phyloP scores from a whole-genome alignment of 495 filamentous ascomycete genomes.

The Sordaria brevicollis region DNA sequence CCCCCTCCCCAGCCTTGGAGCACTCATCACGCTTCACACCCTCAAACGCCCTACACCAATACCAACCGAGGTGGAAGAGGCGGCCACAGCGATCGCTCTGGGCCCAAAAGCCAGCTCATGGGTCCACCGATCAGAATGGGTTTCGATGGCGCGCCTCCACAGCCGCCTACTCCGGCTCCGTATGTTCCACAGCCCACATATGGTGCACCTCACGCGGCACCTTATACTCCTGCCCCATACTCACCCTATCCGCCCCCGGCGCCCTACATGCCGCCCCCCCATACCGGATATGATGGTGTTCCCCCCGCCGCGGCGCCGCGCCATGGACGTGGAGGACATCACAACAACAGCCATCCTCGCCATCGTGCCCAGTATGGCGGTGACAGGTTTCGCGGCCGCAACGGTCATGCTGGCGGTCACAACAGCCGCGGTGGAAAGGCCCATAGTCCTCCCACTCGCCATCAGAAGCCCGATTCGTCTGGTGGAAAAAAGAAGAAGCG shows the following conservation, averaged over 20 bases:
- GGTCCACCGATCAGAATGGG: conserved; percentile 50
- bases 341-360: conserved; percentile 18
- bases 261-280: conserved; percentile 2
- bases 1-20: conserved; percentile 27
- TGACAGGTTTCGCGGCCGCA: conserved; percentile 35
- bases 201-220: conserved; percentile 15
- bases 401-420: conserved; percentile 10
- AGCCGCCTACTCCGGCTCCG: conserved; percentile 23
- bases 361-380: conserved; percentile 23
- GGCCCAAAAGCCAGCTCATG: conserved; percentile 41
- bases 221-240: conserved; percentile 21
- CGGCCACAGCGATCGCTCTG: conserved; percentile 38
- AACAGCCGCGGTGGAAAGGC: conserved; percentile 16
- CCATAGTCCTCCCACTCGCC: conserved; percentile 31
- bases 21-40: conserved; percentile 28
- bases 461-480: conserved; percentile 55
- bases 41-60: conserved; percentile 34
- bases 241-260: conserved; percentile 1
- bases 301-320: conserved; percentile 20
- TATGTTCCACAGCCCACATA: conserved; percentile 17
- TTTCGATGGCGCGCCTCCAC: conserved; percentile 34
- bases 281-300: conserved; percentile 18
- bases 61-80: conserved; percentile 44
- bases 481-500: conserved; percentile 64
- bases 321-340: conserved; percentile 28